Evolutionary conservation across 2,329 filamentous ascomycete species (phyloP).

Genomic region (Colletotrichum echinochloae): DNA sequence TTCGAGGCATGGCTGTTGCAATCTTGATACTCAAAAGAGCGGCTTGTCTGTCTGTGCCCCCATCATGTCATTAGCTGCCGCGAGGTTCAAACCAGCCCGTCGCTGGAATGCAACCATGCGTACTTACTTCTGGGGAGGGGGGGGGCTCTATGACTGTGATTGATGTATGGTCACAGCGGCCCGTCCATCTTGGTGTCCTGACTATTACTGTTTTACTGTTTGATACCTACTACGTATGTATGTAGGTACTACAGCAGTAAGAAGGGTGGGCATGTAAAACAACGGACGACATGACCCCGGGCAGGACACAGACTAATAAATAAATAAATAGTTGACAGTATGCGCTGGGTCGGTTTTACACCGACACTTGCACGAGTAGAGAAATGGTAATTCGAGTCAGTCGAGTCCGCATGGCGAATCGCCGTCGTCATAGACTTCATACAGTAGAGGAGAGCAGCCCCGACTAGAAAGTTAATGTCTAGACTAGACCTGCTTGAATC

Average conservation of each 20-base stretch:
- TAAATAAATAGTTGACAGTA: too few species aligned
- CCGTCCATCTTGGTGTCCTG: conserved; percentile 3
- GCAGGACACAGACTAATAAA: neutral
- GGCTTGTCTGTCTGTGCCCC: conserved; percentile 27
- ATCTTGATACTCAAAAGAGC: conserved; percentile 16
- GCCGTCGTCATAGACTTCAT: conserved; percentile 7
- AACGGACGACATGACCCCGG: conserved; percentile 9
- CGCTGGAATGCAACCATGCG: neutral
- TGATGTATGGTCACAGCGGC: neutral
- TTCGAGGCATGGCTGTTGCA: conserved; percentile 17
- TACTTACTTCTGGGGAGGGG: neutral
- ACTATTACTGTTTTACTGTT: too few species aligned
- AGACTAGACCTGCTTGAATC: neutral
- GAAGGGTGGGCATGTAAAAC: neutral
- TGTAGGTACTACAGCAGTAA: too few species aligned
- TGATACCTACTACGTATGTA: neutral
- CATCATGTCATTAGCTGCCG: conserved; percentile 36
- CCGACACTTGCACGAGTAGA: conserved; percentile 33
- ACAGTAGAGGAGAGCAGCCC: neutral
- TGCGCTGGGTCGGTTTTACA: conserved; percentile 12
- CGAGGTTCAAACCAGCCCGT: neutral
- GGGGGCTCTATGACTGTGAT: neutral
- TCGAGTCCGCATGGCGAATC: conserved; percentile 16
- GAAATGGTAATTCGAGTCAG: conserved; percentile 27
- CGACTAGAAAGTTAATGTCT: neutral